Percentiles rank a stretch among this genome's conserved stretches.
These are phyloP conservation scores for Acacia confusa DNA, from an alignment of 306 rosid genomes.

Conservation along the genomic window DNA sequence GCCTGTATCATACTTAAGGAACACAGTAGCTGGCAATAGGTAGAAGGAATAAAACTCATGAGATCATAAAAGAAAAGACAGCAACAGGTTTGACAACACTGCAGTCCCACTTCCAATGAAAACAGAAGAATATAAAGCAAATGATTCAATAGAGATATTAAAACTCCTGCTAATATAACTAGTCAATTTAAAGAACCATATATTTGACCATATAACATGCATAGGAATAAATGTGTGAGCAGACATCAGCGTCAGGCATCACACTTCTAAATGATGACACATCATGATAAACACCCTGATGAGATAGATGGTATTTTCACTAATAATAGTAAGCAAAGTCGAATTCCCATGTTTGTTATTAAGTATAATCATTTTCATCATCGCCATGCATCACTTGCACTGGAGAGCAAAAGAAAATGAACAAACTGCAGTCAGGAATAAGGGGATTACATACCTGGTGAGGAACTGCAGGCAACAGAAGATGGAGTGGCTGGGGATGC, in stretches of 20 bases:
- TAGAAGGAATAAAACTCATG: background rate
- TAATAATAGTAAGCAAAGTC: background rate
- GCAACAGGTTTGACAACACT: constrained; percentile 1
- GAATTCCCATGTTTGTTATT: background rate
- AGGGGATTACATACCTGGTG: constrained; percentile 63
- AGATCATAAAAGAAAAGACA: background rate
- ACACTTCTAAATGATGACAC: background rate
- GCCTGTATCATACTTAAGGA: background rate
- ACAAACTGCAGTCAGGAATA: background rate
- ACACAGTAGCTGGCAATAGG: background rate
- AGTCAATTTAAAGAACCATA: background rate
- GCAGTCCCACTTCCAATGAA: background rate
- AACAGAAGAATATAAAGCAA: constrained; percentile 17
- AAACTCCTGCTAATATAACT: background rate
- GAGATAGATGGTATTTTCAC: background rate
- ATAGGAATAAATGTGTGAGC: background rate
- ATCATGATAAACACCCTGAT: background rate
- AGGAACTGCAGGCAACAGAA: constrained; percentile 95
- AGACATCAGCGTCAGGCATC: background rate
- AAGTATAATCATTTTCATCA: background rate
- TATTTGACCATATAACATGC: background rate
- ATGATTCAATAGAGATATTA: background rate
- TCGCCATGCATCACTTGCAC: background rate
- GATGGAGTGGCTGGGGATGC: constrained; percentile 98
- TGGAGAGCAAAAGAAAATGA: background rate